Evolutionary conservation across 768 basidiomycete genomes (phyloP), one percentile per base, ranked within the genome.

Genomic region (Mycena alexandri): DNA sequence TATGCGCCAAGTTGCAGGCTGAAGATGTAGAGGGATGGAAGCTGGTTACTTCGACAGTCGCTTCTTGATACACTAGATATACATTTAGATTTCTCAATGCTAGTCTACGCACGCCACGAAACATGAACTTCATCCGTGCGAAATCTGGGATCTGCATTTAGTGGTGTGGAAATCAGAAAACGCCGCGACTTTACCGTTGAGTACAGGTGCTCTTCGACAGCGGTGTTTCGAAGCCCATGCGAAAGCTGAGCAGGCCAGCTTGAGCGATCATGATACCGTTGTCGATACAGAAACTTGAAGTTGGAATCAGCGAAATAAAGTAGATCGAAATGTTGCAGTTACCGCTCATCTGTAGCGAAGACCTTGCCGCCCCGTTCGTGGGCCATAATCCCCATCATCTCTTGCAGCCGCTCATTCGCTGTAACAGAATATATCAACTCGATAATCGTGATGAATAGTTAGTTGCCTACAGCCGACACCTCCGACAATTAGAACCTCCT

Each of bases 241-340:
- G 87, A 77, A 89, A 95, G 68, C 91, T 89, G 42, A 99, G 84
- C 33, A 99, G 85, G 7, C 98, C 98, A 8, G 98, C 98, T 75
- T 99, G 98, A 3, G 98, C 97, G 61, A 99, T 99, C 98, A 99
- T 99, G 72, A 99, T 97, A 1, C 98, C 98, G 72, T 99, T 99
- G 78, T 99, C 98, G 67, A 99, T 99, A 79, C 98, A 99, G 79
- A 97, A 99, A 60, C 96, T 97, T 72, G 29, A 21, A 5, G 56
- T n/a, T 17, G 16, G 42, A 36, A 22, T 71, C 10, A 57, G 65
- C 33, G 38, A 5, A n/a, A 33, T 3, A 29, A 47, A 25, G 38
- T 44, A 16, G 8, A 59, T 22, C 24, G 33, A 56, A 57, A 21
- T 36, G 10, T 13, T 44, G 41, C 9, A 69, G 86, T 58, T 71